These are phyloP conservation scores for Candida tetrigidarum DNA, from an alignment of 1,139 yeast species.

Conservation along the genomic window DNA sequence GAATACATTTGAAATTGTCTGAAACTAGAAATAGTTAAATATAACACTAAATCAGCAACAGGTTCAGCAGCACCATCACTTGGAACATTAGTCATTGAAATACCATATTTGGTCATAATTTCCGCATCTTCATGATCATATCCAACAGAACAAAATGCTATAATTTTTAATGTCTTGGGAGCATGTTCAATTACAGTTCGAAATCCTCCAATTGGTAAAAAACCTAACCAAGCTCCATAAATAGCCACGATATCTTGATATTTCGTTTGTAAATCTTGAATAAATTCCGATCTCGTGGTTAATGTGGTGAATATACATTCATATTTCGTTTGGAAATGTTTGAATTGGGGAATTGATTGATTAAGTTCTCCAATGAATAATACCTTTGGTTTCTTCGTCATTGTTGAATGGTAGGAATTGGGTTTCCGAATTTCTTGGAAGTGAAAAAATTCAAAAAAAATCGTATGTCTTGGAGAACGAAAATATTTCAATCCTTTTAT, in stretches of 20 bases:
- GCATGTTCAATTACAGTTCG: conserved; percentile 52
- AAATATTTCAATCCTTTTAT: too few relatives aligned
- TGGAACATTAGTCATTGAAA: conserved; percentile 68
- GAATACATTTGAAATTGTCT: conserved; percentile 60
- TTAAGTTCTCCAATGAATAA: conserved; percentile 51
- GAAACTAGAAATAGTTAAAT: conserved; percentile 60
- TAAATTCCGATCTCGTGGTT: conserved; percentile 44
- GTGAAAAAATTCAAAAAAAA: too few relatives aligned
- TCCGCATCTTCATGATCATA: conserved; percentile 60
- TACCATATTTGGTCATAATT: conserved; percentile 41
- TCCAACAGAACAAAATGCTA: conserved; percentile 76
- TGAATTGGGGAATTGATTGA: conserved; percentile 38
- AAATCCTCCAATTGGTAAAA: conserved; percentile 54
- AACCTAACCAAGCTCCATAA: conserved; percentile 69
- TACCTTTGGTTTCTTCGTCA: conserved; percentile 34
- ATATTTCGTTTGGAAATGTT: conserved; percentile 38
- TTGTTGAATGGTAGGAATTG: conserved; percentile 31
- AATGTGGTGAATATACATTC: conserved; percentile 48
- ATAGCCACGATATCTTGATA: conserved; percentile 55
- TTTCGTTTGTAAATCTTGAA: conserved; percentile 34
- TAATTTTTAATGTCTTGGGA: conserved; percentile 57
- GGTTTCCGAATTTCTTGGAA: too few relatives aligned
- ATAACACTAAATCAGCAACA: conserved; percentile 76
- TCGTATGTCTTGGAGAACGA: too few relatives aligned
- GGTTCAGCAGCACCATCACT: conserved; percentile 66